Base-by-base conservation (phyloP, 176 grass and related monocot genomes). In the Avena eriantha region DNA sequence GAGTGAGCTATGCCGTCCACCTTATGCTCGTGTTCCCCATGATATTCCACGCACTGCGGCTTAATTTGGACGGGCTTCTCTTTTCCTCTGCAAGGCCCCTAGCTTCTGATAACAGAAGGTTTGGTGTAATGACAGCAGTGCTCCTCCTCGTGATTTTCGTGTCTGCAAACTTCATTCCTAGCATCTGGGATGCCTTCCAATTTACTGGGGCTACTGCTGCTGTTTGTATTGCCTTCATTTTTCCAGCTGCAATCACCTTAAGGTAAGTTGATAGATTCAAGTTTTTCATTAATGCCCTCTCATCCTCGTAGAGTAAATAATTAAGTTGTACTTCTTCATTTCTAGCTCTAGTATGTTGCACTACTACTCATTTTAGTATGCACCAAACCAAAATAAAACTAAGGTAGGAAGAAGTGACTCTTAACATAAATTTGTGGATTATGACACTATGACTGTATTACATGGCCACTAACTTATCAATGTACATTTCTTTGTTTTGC, bases 21-120 rank as follows among this genome's bases (percentile, higher is more conserved):
- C 93, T 98, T 46, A 98, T 98, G 96, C 92, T 98, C 5, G 96
- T 98, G 46, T 98, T 96, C 86, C 96, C 96, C 65, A 98, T 98
- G 86, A 98, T 98, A 86, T 98, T 98, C 86, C 93, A 95, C 10
- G 96, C 96, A 21, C 71, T 98, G 90, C 83, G 96, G 56, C 90
- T 98, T 54, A 98, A 98, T 85, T 87, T 96, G 82, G 96, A 98
- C 48, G 93, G 96, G 34, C 90, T 96, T 13, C 82, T 95, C 78
- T 98, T 98, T 74, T 60, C 92, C 68, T 92, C 88, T 33, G 84
- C 90, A 43, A 86, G 69, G 4, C 75, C 91, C 43, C 80, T 96
- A 59, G 92, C 84, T 85, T 90, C 84, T 69, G 92, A 96, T 66
- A 94, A 96, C 72, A 76, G 51, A 78, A 90, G 93, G 86, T 98